A percentile compares a stretch with the other conserved stretches of the same genome.
Conservation (phyloP, 495 filamentous ascomycete species). For the Amniculicola lignicola region DNA sequence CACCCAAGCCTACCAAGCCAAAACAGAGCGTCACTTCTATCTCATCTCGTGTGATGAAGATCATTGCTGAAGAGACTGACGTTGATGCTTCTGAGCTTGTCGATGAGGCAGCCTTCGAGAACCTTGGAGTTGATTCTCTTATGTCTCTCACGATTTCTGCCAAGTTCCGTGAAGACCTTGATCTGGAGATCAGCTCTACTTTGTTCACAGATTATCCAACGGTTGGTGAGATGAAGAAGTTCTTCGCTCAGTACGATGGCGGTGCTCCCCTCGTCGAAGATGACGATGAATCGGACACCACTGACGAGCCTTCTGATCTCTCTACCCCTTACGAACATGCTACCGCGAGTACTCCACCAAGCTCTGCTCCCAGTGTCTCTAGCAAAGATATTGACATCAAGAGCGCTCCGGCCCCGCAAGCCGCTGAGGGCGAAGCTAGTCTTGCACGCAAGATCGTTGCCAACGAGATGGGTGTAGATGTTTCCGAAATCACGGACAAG, state of each 20-base stretch:
- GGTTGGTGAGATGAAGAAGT: constrained; percentile 48
- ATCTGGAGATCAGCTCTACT: constrained; percentile 45
- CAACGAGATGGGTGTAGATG: constrained; percentile 47
- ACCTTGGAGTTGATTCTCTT: constrained; percentile 46
- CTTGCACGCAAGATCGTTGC: constrained; percentile 45
- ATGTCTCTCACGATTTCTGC: constrained; percentile 46
- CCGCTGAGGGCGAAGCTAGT: constrained; percentile 36
- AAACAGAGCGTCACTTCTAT: constrained; percentile 36
- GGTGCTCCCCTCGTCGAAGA: constrained; percentile 35
- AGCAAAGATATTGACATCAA: constrained; percentile 36
- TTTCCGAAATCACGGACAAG: constrained; percentile 44
- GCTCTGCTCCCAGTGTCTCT: constrained; percentile 42
- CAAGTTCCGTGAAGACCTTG: constrained; percentile 47
- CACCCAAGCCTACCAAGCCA: constrained; percentile 14
- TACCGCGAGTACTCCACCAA: constrained; percentile 39
- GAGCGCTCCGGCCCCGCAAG: constrained; percentile 16
- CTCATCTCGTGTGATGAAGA: constrained; percentile 44
- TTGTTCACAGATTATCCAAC: constrained; percentile 47
- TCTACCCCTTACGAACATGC: constrained; percentile 38
- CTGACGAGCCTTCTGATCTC: constrained; percentile 38
- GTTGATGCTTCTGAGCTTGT: constrained; percentile 45
- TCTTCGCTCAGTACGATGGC: constrained; percentile 44
- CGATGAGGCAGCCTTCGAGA: constrained; percentile 46
- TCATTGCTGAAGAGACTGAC: constrained; percentile 46
- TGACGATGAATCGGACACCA: constrained; percentile 37